phyloP scores from a whole-genome alignment of 1,284 basidiomycete genomes.

The Filobasidium uniguttulatum region DNA sequence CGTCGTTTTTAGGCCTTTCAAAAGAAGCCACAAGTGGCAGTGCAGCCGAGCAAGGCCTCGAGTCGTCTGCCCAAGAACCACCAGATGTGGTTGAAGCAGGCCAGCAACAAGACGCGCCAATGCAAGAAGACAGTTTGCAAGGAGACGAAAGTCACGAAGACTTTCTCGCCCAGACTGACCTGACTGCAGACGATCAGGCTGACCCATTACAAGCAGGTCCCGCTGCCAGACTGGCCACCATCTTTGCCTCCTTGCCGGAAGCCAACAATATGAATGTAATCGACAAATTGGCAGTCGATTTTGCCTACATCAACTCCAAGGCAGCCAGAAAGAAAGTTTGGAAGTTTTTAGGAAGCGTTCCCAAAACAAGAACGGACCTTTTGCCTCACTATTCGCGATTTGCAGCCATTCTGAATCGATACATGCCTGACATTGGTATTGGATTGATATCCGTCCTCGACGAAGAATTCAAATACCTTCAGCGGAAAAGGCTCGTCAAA shows the following conservation, averaged over 20 bases:
- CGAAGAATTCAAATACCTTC: constrained; percentile 92
- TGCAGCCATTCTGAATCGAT: constrained; percentile 71
- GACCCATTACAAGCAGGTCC: constrained; percentile 53
- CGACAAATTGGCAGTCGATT: constrained; percentile 88
- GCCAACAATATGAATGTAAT: constrained; percentile 83
- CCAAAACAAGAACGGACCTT: constrained; percentile 78
- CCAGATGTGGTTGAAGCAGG: constrained; percentile 9
- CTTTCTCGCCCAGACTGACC: constrained; percentile 17
- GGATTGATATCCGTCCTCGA: constrained; percentile 75
- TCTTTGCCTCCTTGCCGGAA: constrained; percentile 86
- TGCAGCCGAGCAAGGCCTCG: constrained; percentile 7
- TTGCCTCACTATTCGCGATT: constrained; percentile 87
- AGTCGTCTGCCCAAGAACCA: too few species aligned
- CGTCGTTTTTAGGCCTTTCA: constrained; percentile 55
- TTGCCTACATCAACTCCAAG: constrained; percentile 91
- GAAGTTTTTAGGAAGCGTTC: constrained; percentile 74
- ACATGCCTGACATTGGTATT: constrained; percentile 83
- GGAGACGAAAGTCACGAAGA: constrained; percentile 34
- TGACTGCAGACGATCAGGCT: constrained; percentile 22
- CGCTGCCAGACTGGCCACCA: constrained; percentile 75
- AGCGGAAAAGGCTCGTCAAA: constrained; percentile 79
- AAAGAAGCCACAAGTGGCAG: constrained; percentile 16
- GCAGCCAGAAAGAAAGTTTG: constrained; percentile 79
- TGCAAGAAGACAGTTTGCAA: too few species aligned
- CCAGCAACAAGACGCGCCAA: constrained; percentile 19